Evolutionary conservation across 352 stramenopile species (phyloP), one percentile per base, ranked within the genome.

Genomic region (Globisporangium heterothallicum): DNA sequence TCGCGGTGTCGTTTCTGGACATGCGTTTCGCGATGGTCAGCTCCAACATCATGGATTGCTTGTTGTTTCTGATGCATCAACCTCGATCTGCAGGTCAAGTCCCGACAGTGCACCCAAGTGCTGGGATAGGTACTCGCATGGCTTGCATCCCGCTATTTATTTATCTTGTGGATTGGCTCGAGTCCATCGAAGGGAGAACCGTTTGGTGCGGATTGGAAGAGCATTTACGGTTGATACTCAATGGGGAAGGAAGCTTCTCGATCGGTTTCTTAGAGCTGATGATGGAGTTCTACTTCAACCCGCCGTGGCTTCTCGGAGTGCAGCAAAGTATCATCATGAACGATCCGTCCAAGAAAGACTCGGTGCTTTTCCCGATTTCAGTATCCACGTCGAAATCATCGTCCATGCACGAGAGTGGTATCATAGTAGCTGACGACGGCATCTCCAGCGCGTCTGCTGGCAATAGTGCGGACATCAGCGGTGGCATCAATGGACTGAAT

Each of bases 251-350:
- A 22, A 86, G 56, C 42, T 86, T 86, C 30, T 87, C 77, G 2
- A 56, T 70, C 19, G 78, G 78, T 0, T 89, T 92, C 38, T 46
- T 88, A 14, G 78, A 92, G 54, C 71, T 92, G 21, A 90, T 91
- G 79, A 86, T 90, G 68, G 80, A 92, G 52, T 86, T 89, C 49
- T 88, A 88, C 57, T 88, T 88, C 36, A 76, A 93, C 45, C 78
- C 78, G 18, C 56, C 51, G 3, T 84, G 64, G 36, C 52, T 77
- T 0, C 55, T 85, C 6, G 80, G 83, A 13, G 71, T 85, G 36
- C 80, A 91, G 36, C 78, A 93, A 40, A 87, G 80, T 36, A 77
- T 93, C 34, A 74, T 89, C 34, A 91, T 93, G 78, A 93, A 93
- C 27, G 83, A 92, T 45, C 72, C 78, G 7, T 80, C 76, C 4